Percentiles rank a stretch among this genome's conserved stretches.
Conservation (phyloP, 176 grass and related monocot genomes). For the Aegilops sharonensis region DNA sequence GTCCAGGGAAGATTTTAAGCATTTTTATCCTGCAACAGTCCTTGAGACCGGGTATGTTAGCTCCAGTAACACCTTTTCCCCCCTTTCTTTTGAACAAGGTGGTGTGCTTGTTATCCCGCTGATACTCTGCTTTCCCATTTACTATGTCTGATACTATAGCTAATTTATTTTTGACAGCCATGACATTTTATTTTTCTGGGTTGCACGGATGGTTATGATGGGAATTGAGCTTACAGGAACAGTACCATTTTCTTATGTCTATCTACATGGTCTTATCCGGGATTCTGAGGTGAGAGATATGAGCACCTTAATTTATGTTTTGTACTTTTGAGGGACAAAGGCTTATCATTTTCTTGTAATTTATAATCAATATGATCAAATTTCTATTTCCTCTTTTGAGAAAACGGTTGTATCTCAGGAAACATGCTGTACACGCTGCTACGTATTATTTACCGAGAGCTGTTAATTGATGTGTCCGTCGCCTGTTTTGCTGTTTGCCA, state of each 20-base stretch:
- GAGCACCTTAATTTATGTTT: slow-evolving; percentile 6
- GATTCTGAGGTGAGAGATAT: slow-evolving; percentile 76
- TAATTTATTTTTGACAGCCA: slow-evolving; percentile 62
- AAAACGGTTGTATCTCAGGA: background rate
- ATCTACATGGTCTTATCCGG: slow-evolving; percentile 96
- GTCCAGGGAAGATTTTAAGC: slow-evolving; percentile 79
- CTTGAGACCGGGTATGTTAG: slow-evolving; percentile 86
- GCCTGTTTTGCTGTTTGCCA: background rate
- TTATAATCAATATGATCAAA: slow-evolving; percentile 11
- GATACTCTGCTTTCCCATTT: slow-evolving; percentile 15
- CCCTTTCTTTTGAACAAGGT: slow-evolving; percentile 22
- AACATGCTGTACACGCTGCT: background rate
- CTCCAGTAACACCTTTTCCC: slow-evolving; percentile 21
- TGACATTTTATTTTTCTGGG: slow-evolving; percentile 99
- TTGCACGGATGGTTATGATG: slow-evolving; percentile 99
- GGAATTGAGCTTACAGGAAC: slow-evolving; percentile 90
- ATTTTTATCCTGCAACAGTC: slow-evolving; percentile 89
- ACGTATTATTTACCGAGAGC: background rate
- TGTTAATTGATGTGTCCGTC: background rate
- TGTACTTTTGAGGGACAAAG: slow-evolving; percentile 12
- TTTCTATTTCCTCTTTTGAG: slow-evolving; percentile 14
- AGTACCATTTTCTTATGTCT: slow-evolving; percentile 91
- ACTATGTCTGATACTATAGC: slow-evolving; percentile 15
- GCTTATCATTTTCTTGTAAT: slow-evolving; percentile 8
- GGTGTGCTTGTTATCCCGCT: background rate